A percentile compares a stretch with the other conserved stretches of the same genome.
Evolutionary conservation across 371 early-diverging fungal species (phyloP).

Genomic region (Mortierella sp.): DNA sequence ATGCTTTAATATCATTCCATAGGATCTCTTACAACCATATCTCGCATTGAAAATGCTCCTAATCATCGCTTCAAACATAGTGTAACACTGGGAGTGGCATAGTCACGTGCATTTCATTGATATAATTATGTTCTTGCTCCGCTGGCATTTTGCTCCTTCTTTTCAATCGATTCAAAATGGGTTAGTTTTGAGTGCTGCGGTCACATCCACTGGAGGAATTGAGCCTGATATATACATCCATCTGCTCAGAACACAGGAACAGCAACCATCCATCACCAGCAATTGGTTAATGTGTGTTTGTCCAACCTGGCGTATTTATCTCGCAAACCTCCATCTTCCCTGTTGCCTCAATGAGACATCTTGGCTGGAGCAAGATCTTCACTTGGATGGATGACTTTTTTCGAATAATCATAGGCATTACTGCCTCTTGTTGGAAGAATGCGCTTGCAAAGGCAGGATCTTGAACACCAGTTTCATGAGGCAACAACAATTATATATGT

Average conservation of each 20-base stretch:
- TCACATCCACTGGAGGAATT: conserved; percentile 1
- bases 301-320: neutral
- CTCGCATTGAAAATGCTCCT: neutral
- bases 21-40: neutral
- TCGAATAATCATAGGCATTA: too few relatives aligned
- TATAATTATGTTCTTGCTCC: neutral
- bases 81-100: neutral
- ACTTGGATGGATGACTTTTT: too few relatives aligned
- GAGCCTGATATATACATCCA: neutral
- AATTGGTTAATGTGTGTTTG: neutral
- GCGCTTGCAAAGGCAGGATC: too few relatives aligned
- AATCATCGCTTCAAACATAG: neutral
- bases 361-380: too few relatives aligned
- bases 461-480: too few relatives aligned
- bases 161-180: conserved; percentile 50
- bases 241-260: conserved; percentile 4
- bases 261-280: conserved; percentile 18
- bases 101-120: neutral
- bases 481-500: too few relatives aligned
- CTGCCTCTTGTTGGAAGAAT: too few relatives aligned
- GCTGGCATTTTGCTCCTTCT: conserved; percentile 22
- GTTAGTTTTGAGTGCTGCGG: conserved; percentile 30
- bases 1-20: too few relatives aligned
- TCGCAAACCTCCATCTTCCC: neutral
- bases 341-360: neutral